Conservation (phyloP, 768 basidiomycete species). For the Pisolithus microcarpus region DNA sequence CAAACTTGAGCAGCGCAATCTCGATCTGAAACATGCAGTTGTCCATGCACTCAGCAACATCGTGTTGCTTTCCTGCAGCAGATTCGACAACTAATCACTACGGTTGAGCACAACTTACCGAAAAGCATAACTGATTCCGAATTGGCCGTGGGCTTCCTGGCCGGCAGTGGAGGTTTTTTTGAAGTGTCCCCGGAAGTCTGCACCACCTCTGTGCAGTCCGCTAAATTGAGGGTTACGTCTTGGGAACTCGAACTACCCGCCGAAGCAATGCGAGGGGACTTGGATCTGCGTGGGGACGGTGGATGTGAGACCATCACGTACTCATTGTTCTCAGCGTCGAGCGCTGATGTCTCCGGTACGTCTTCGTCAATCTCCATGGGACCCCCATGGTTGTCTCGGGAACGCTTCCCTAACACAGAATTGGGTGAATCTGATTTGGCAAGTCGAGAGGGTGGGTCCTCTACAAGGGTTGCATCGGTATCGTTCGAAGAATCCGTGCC, state of each 20-base stretch:
- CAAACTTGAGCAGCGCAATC: conserved; percentile 77
- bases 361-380: conserved; percentile 51
- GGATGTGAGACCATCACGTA: conserved; percentile 36
- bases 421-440: conserved; percentile 29
- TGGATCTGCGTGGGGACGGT: conserved; percentile 29
- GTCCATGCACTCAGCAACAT: conserved; percentile 98
- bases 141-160: conserved; percentile 42
- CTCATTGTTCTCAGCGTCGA: conserved; percentile 36
- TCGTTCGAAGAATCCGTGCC: conserved; percentile 80
- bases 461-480: conserved; percentile 83
- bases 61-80: conserved; percentile 80
- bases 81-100: conserved; percentile 1
- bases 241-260: conserved; percentile 25
- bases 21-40: conserved; percentile 99
- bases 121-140: conserved; percentile 87
- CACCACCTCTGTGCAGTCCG: conserved; percentile 25
- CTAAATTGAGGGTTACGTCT: conserved; percentile 19
- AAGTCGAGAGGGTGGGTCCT: conserved; percentile 46
- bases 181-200: conserved; percentile 18
- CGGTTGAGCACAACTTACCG: conserved; percentile 40
- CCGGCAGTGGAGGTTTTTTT: conserved; percentile 52
- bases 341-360: conserved; percentile 21
- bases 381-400: conserved; percentile 38
- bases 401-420: conserved; percentile 66
- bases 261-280: conserved; percentile 27